A percentile compares a stretch with the other conserved stretches of the same genome.
Evolutionary conservation across 139 green algal genomes (phyloP).

Genomic region (Auxenochlorella pyrenoidosa): DNA sequence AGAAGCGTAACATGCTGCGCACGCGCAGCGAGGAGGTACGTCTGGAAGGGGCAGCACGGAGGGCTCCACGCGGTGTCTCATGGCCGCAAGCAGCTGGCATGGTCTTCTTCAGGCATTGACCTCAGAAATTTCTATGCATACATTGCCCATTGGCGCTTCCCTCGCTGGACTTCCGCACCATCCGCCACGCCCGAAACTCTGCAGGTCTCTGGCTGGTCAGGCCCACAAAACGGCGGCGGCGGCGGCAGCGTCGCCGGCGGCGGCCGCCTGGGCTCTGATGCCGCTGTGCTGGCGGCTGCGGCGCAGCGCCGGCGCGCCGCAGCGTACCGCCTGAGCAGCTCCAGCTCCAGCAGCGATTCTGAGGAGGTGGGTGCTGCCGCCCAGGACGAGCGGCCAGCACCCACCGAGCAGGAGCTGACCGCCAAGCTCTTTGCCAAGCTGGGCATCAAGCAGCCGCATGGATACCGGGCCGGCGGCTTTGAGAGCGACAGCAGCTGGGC

Average conservation of each 20-base stretch:
- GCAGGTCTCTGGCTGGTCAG: background rate
- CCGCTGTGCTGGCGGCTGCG: background rate
- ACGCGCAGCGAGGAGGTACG: constrained; percentile 11
- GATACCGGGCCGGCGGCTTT: background rate
- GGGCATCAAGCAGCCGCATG: background rate
- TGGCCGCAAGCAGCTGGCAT: background rate
- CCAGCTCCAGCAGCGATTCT: constrained; percentile 9
- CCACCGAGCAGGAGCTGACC: constrained; percentile 3
- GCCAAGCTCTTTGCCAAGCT: constrained; percentile 40
- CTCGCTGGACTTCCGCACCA: too few relatives aligned
- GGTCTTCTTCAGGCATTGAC: background rate
- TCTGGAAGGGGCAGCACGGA: background rate
- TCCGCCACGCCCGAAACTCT: background rate
- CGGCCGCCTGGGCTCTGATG: background rate
- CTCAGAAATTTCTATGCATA: too few relatives aligned
- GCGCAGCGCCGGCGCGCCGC: background rate
- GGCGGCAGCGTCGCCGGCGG: background rate
- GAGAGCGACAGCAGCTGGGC: constrained; percentile 37
- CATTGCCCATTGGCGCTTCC: too few relatives aligned
- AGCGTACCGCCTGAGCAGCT: constrained; percentile 7
- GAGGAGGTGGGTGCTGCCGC: background rate
- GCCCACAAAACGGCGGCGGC: background rate
- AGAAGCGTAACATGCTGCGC: constrained; percentile 31
- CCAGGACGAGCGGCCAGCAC: background rate
- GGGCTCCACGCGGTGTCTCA: background rate